Base-by-base conservation (phyloP, 2,329 filamentous ascomycete genomes). In the Calonectria naviculata region DNA sequence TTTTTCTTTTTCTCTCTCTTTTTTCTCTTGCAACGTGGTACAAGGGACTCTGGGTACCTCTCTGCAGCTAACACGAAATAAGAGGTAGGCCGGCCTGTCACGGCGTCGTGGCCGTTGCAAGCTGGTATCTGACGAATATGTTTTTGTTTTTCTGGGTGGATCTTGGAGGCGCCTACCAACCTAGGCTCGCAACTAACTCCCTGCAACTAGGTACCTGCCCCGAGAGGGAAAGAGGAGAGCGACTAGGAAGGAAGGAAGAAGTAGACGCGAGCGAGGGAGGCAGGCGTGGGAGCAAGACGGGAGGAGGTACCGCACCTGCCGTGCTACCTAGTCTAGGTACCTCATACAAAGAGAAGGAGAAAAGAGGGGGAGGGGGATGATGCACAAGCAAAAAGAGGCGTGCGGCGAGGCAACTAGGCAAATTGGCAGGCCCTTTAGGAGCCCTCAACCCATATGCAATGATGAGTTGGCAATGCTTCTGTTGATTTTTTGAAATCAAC, bases 381-480 rank as follows among this genome's bases (percentile, higher is more conserved):
- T 58, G 52, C 52, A 58, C 52, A 56, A 56, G 52, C 71, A 62
- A 70, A 73, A 78, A 70, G 71, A 74, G 71, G 73, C 73, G 75
- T 58, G 52, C 52, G 52, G 52, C 66, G 71, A 78, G 75, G 75
- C 73, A 75, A 78, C 68, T 71, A 74, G 73, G 70, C 69, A 71
- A 75, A 74, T 71, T 68, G 70, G 70, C 69, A 76, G 68, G 73
- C 68, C 68, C 70, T 60, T 44, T 62, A 65, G 67, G 61, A 78
- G 74, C 75, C 83, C 81, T 83, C 83, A 83, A 83, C 83, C 84
- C 86, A 88, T 87, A 93, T 92, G 92, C 91, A 93, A 83, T 90
- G 91, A 93, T 93, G 92, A 91, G 92, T 90, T 93, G 92, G 91
- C 92, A 93, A 83, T 90, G 88, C 89, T 83, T 79, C 77, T 85